Percentiles rank a stretch among this genome's conserved stretches.
Conservation (phyloP, 768 basidiomycete genomes). For the Lyophyllum shimeji region DNA sequence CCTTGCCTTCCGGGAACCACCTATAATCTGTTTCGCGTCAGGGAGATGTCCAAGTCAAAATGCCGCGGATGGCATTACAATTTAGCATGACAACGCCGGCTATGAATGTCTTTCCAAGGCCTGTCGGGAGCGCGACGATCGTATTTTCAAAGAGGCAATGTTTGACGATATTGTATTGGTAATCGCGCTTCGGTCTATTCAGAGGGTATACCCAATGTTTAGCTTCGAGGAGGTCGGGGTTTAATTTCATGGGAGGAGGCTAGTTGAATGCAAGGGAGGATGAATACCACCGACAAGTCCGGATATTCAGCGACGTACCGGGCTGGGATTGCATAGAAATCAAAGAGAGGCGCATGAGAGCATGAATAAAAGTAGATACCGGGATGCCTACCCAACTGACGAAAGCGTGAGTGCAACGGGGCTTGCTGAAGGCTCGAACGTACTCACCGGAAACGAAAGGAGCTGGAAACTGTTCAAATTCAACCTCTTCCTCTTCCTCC, state of each 20-base stretch:
- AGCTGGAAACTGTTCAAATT: slow-evolving; percentile 84
- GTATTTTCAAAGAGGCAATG: slow-evolving; percentile 89
- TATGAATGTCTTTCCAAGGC: slow-evolving; percentile 96
- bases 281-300: background rate
- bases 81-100: slow-evolving; percentile 97
- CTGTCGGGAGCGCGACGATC: slow-evolving; percentile 92
- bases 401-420: slow-evolving; percentile 9
- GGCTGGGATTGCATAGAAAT: slow-evolving; percentile 19
- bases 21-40: slow-evolving; percentile 61
- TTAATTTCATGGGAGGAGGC: slow-evolving; percentile 78
- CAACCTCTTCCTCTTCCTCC: slow-evolving; percentile 62
- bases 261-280: slow-evolving; percentile 23
- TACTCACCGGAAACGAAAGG: slow-evolving; percentile 69
- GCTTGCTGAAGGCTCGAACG: background rate
- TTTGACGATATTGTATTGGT: slow-evolving; percentile 92
- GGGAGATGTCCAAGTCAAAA: slow-evolving; percentile 1
- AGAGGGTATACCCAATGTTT: slow-evolving; percentile 91
- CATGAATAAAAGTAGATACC: background rate
- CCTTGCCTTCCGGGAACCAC: slow-evolving; percentile 91
- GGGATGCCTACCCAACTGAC: slow-evolving; percentile 51
- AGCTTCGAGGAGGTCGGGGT: slow-evolving; percentile 72
- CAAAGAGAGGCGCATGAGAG: background rate
- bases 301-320: slow-evolving; percentile 24
- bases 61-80: slow-evolving; percentile 43
- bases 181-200: slow-evolving; percentile 85